These are phyloP conservation scores for Begonia fuchsioides DNA, from an alignment of 306 rosid genomes.

Conservation along the genomic window DNA sequence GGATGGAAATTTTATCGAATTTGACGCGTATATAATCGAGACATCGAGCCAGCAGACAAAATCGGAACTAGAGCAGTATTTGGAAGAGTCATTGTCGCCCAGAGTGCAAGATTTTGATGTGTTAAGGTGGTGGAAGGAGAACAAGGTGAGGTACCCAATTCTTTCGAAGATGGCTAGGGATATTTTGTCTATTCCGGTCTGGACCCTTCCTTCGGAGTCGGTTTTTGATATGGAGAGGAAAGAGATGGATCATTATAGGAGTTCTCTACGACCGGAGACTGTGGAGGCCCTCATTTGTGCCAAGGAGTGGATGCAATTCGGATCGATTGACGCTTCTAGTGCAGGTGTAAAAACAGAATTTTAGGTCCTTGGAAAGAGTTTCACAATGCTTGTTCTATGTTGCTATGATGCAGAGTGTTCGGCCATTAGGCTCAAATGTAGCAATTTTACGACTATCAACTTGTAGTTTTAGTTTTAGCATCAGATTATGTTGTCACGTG, in stretches of 20 bases:
- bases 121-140: constrained; percentile 86
- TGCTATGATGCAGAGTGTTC: not conserved
- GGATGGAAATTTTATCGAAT: constrained; percentile 46
- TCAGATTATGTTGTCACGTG: no score
- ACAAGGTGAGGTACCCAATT: constrained; percentile 80
- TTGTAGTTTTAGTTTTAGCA: no score
- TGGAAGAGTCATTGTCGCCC: constrained; percentile 76
- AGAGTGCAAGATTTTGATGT: constrained; percentile 77
- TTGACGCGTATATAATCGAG: constrained; percentile 89
- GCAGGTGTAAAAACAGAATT: constrained; percentile 49
- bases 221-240: constrained; percentile 38
- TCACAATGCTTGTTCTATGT: not conserved
- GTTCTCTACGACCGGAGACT: constrained; percentile 73
- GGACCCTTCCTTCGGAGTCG: constrained; percentile 40
- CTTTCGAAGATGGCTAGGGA: constrained; percentile 95
- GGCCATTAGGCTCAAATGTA: not conserved
- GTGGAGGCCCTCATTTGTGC: constrained; percentile 88
- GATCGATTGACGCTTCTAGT: constrained; percentile 27
- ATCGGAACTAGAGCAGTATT: constrained; percentile 79
- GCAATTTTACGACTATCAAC: not conserved
- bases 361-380: constrained; percentile 14
- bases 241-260: constrained; percentile 64
- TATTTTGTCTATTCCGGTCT: constrained; percentile 59
- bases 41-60: constrained; percentile 74
- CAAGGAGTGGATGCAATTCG: constrained; percentile 84